These are phyloP conservation scores for Paxillus involutus DNA, from an alignment of 768 basidiomycete species.

Conservation along the genomic window DNA sequence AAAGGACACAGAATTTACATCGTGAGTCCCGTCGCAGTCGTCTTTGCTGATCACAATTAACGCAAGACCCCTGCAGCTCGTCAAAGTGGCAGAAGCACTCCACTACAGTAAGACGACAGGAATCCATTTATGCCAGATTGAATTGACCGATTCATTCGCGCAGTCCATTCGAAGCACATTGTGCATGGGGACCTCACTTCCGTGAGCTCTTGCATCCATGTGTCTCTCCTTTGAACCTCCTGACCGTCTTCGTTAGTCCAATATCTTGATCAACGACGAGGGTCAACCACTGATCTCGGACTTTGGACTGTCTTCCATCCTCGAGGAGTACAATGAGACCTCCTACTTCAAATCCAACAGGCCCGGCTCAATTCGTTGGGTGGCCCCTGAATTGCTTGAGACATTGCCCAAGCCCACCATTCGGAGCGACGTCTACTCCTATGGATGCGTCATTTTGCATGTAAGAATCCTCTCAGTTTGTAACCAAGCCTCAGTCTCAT, in stretches of 20 bases:
- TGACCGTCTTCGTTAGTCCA: constrained; percentile 3
- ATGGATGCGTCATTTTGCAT: constrained; percentile 22
- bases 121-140: neutral
- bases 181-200: constrained; percentile 10
- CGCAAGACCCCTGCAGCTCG: constrained; percentile 27
- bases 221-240: neutral
- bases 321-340: constrained; percentile 32
- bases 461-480: neutral
- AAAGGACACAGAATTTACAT: constrained; percentile 35
- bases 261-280: constrained; percentile 2
- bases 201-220: neutral
- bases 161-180: constrained; percentile 3
- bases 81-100: constrained; percentile 40
- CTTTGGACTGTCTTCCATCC: constrained; percentile 43
- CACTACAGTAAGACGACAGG: constrained; percentile 33
- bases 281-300: constrained; percentile 25
- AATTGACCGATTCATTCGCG: neutral
- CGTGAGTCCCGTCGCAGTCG: constrained; percentile 21
- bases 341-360: constrained; percentile 15
- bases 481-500: neutral
- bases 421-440: constrained; percentile 19
- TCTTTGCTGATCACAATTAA: neutral
- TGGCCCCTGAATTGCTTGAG: constrained; percentile 17
- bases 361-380: constrained; percentile 12
- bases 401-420: neutral